Evolutionary conservation across 108 stramenopile species (phyloP).

Genomic region (Parmales sp.): DNA sequence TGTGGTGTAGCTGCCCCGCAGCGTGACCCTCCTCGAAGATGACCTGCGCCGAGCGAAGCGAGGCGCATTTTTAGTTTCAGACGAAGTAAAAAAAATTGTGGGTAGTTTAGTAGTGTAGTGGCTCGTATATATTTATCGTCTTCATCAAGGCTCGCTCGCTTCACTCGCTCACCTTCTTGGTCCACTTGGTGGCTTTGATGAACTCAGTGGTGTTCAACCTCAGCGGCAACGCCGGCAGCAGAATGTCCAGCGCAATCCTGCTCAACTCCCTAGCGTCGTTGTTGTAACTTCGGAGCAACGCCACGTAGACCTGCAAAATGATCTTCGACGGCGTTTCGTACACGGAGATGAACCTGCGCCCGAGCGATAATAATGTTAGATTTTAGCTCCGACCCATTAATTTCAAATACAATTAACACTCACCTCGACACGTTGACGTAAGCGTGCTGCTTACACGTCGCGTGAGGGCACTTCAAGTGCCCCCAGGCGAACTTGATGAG

Average conservation of each 20-base stretch:
- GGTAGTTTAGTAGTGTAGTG: no score
- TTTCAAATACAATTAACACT: no score
- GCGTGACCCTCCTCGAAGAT: slow-evolving; percentile 86
- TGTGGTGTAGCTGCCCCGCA: slow-evolving; percentile 74
- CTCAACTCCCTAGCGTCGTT: slow-evolving; percentile 67
- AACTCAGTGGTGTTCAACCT: slow-evolving; percentile 47
- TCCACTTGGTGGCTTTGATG: slow-evolving; percentile 60
- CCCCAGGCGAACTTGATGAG: slow-evolving; percentile 82
- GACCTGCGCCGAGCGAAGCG: no score
- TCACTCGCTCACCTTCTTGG: no score
- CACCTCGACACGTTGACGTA: slow-evolving; percentile 78
- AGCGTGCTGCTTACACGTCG: slow-evolving; percentile 75
- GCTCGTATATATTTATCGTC: no score
- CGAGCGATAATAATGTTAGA: no score
- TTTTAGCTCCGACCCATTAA: no score
- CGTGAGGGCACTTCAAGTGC: slow-evolving; percentile 68
- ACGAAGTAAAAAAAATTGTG: no score
- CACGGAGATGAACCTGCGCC: slow-evolving; percentile 59
- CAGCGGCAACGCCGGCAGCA: slow-evolving; percentile 64
- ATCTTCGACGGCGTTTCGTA: slow-evolving; percentile 71
- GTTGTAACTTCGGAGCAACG: slow-evolving; percentile 67
- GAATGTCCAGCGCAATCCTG: slow-evolving; percentile 58
- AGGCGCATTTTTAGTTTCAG: no score
- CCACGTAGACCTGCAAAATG: slow-evolving; percentile 73
- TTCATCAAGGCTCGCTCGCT: no score